Conservation (phyloP, 163 green algal genomes). For the Trebouxia gelatinosa region DNA sequence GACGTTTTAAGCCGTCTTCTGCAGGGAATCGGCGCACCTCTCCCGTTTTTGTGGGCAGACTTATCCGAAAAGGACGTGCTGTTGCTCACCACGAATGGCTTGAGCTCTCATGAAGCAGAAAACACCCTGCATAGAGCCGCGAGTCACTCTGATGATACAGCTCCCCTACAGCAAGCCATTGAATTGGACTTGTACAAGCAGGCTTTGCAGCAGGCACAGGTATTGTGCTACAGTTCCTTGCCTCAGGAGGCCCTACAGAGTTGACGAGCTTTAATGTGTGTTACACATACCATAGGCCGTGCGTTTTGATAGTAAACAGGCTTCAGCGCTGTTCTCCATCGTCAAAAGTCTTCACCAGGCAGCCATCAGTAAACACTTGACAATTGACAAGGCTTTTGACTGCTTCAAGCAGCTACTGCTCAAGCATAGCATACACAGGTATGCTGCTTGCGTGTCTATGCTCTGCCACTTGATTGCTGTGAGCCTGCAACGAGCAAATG, state of each 20-base stretch:
- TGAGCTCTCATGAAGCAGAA: conserved; percentile 30
- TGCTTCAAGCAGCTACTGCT: conserved; percentile 63
- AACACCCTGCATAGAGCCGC: conserved; percentile 44
- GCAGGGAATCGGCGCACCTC: neutral
- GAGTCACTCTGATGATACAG: conserved; percentile 23
- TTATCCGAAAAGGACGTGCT: conserved; percentile 47
- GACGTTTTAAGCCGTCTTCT: too few relatives aligned
- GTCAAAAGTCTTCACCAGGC: conserved; percentile 51
- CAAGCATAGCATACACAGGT: conserved; percentile 57
- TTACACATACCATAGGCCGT: too few relatives aligned
- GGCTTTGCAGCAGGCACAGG: conserved; percentile 51
- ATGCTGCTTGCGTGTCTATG: too few relatives aligned
- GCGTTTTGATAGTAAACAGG: too few relatives aligned
- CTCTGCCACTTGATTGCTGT: too few relatives aligned
- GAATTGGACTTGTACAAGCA: conserved; percentile 54
- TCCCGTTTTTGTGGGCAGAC: conserved; percentile 49
- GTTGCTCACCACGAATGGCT: conserved; percentile 38
- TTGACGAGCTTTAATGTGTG: too few relatives aligned
- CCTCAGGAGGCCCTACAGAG: too few relatives aligned
- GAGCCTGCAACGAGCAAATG: too few relatives aligned
- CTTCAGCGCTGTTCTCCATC: conserved; percentile 58
- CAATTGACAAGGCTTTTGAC: conserved; percentile 51
- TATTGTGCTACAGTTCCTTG: too few relatives aligned
- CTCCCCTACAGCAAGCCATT: conserved; percentile 41
- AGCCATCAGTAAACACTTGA: conserved; percentile 43